phyloP scores from a whole-genome alignment of 805 yeast species.

The Candida silvicultrix region DNA sequence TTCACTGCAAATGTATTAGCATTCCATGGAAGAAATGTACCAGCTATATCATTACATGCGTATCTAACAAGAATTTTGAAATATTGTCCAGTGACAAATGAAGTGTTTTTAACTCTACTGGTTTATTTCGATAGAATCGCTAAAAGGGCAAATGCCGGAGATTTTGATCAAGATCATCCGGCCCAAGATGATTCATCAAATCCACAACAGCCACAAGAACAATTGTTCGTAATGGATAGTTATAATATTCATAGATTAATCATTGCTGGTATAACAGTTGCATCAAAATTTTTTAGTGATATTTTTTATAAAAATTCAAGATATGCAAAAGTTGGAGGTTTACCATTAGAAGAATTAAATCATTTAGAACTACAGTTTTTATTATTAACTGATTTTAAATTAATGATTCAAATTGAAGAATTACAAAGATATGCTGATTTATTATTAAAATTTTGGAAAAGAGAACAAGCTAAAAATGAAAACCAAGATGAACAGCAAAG shows the following conservation, averaged over 20 bases:
- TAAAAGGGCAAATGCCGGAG: constrained; percentile 61
- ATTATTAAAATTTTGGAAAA: constrained; percentile 75
- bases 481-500: background rate
- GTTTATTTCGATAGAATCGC: constrained; percentile 95
- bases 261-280: constrained; percentile 92
- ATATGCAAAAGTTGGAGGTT: constrained; percentile 93
- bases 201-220: constrained; percentile 26
- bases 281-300: constrained; percentile 91
- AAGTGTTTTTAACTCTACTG: constrained; percentile 81
- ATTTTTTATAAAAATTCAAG: constrained; percentile 91
- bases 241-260: constrained; percentile 91
- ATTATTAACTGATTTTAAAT: constrained; percentile 74
- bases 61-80: constrained; percentile 86
- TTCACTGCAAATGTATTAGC: constrained; percentile 71
- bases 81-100: constrained; percentile 98
- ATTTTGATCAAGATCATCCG: constrained; percentile 15
- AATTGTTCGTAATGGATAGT: constrained; percentile 90
- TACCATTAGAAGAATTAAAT: constrained; percentile 88
- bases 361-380: constrained; percentile 88
- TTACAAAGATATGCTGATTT: constrained; percentile 86
- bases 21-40: constrained; percentile 93
- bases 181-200: constrained; percentile 14
- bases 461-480: constrained; percentile 34
- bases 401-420: constrained; percentile 86
- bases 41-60: constrained; percentile 89